Base-by-base conservation (phyloP, 169 alveolate species). In the Babesia caballi region DNA sequence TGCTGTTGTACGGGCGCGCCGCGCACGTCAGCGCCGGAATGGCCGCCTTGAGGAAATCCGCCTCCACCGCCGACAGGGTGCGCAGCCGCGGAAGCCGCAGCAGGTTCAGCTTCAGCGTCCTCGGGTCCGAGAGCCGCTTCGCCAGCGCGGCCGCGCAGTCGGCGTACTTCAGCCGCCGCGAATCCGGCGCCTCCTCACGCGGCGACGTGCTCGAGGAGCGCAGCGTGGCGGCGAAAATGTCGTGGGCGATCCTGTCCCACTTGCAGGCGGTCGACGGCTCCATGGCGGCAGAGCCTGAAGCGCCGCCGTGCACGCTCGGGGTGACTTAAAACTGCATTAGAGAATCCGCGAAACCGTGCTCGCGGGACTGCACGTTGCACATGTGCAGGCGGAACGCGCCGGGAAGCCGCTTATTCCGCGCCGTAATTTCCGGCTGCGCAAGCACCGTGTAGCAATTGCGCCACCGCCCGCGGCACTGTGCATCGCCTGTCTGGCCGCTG, bases 181-280 rank as follows among this genome's bases (percentile, higher is more conserved):
- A 63, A 17, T 28, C 50, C 33, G 60, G 63, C 25, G 14, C 60
- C 19, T 33, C 61, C 23, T 63, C 73, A 11, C 73, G 63, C 12
- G 73, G 60, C 6, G 73, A 63, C 9, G 51, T 63, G 61, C 23
- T 25, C 12, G 50, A 33, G 1, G 70, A 41, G 6, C 82, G 1
- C 8, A 78, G 77, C 9, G 87, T 65, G 14, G 76, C 40, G 14
- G 73, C 87, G 44, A 78, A 78, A 27, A 65, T 46, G 21, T 78
- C 76, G 40, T 78, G 87, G n/a, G 73, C 35, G 17, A 66, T 38
- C 30, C 58, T 53, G 36, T 76, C 85, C 8, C 35, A 21, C 28
- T 67, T 76, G 56, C 50, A 60, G 50, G 60, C 38, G 12, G 71
- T 27, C 11, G 44, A n/a, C n/a, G 44, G 14, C 30, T 21, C 35